phyloP scores from a whole-genome alignment of 2,329 filamentous ascomycete species.

The Aspergillus ochraceus region DNA sequence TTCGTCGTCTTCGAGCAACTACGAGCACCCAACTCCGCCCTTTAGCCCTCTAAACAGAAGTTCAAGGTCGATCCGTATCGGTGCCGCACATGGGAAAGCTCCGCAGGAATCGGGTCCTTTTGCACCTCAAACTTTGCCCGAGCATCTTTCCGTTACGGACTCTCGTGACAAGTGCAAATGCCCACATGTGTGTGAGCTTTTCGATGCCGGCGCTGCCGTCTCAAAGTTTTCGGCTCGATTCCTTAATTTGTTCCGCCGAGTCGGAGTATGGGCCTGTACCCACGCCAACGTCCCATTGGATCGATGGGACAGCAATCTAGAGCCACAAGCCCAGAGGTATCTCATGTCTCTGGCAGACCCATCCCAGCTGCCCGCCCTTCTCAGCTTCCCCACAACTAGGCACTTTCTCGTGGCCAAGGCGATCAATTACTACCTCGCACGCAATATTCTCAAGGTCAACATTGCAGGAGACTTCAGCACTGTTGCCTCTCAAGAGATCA shows the following conservation, averaged over 20 bases:
- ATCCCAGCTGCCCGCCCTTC: constrained; percentile 18
- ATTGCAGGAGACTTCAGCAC: constrained; percentile 27
- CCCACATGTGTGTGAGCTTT: not conserved
- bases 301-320: constrained; percentile 16
- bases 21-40: not conserved
- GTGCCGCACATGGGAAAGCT: not conserved
- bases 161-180: not conserved
- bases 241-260: constrained; percentile 16
- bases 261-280: constrained; percentile 16
- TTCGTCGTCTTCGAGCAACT: constrained; percentile 1
- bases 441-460: constrained; percentile 22
- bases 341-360: constrained; percentile 19
- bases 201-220: constrained; percentile 5
- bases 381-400: constrained; percentile 22
- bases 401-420: constrained; percentile 27
- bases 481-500: constrained; percentile 22
- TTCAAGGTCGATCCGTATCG: not conserved
- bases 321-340: constrained; percentile 18
- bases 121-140: not conserved
- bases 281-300: constrained; percentile 18
- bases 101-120: not conserved
- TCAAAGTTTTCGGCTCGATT: constrained; percentile 14
- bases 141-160: not conserved
- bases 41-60: not conserved
- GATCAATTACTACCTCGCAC: constrained; percentile 28